Conservation (phyloP, 1,284 basidiomycete species). For the Fomitiporia mediterranea region DNA sequence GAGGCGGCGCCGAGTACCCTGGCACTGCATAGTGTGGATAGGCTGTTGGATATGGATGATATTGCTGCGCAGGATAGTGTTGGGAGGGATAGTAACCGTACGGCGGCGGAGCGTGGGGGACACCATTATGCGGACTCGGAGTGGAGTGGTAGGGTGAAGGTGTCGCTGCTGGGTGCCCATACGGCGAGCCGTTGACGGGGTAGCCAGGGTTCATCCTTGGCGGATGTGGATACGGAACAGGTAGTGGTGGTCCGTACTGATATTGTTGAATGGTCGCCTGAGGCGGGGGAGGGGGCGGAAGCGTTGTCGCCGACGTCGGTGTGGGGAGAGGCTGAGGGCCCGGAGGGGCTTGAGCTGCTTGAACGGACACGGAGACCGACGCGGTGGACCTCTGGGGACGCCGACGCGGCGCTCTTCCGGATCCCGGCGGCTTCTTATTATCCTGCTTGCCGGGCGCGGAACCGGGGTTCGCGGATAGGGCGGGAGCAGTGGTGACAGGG, state of each 20-base stretch:
- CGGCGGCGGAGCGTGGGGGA: conserved; percentile 25
- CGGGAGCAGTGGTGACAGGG: neutral
- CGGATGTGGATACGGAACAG: conserved; percentile 35
- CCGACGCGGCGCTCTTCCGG: conserved; percentile 1
- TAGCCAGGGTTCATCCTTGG: conserved; percentile 60
- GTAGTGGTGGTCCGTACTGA: conserved; percentile 37
- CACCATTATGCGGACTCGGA: conserved; percentile 38
- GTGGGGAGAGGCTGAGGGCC: conserved; percentile 29
- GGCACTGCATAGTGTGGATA: conserved; percentile 57
- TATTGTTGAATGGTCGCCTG: conserved; percentile 19
- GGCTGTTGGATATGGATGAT: conserved; percentile 50
- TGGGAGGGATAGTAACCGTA: conserved; percentile 37
- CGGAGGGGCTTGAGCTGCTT: neutral
- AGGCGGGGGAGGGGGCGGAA: conserved; percentile 31
- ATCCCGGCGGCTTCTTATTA: conserved; percentile 1
- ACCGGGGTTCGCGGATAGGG: neutral
- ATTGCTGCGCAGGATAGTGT: conserved; percentile 34
- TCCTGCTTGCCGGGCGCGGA: conserved; percentile 9
- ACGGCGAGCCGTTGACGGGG: conserved; percentile 53
- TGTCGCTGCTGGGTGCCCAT: conserved; percentile 35
- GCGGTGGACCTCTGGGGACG: too few species aligned
- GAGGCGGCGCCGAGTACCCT: conserved; percentile 43
- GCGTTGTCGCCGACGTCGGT: conserved; percentile 32
- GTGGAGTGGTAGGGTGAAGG: conserved; percentile 35
- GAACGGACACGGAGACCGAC: too few species aligned